phyloP scores from a whole-genome alignment of 345 rosid genomes.

The Salix caprea region DNA sequence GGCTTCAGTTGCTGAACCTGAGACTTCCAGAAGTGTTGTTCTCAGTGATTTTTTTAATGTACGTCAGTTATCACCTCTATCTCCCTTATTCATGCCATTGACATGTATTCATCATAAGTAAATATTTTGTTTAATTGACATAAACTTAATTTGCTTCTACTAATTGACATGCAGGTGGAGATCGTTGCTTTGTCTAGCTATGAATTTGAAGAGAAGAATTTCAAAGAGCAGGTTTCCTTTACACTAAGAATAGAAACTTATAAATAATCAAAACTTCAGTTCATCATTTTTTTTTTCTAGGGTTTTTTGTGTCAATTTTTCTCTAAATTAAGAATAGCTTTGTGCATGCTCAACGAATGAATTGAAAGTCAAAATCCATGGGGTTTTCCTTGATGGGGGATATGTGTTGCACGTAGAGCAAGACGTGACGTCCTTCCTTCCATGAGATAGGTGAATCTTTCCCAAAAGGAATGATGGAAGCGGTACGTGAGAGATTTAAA shows the following conservation, averaged over 20 bases:
- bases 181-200: conserved; percentile 33
- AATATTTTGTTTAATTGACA: not conserved
- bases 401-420: not conserved
- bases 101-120: not conserved
- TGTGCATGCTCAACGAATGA: not conserved
- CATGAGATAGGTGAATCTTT: not conserved
- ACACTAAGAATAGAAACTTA: not conserved
- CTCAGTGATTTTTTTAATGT: conserved; percentile 36
- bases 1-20: conserved; percentile 26
- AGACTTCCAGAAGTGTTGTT: conserved; percentile 14
- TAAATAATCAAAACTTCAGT: not conserved
- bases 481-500: not conserved
- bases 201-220: conserved; percentile 34
- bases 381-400: not conserved
- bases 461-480: not conserved
- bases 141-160: not conserved
- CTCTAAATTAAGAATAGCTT: not conserved
- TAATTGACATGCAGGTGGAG: conserved; percentile 25
- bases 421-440: not conserved
- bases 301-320: not conserved
- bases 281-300: not conserved
- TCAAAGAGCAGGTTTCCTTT: conserved; percentile 30
- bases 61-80: not conserved
- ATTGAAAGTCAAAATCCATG: not conserved
- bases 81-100: not conserved